A percentile compares a stretch with the other conserved stretches of the same genome.
These are phyloP conservation scores for Ophiostoma novo-ulmi DNA, from an alignment of 2,329 filamentous ascomycete genomes.

Conservation along the genomic window DNA sequence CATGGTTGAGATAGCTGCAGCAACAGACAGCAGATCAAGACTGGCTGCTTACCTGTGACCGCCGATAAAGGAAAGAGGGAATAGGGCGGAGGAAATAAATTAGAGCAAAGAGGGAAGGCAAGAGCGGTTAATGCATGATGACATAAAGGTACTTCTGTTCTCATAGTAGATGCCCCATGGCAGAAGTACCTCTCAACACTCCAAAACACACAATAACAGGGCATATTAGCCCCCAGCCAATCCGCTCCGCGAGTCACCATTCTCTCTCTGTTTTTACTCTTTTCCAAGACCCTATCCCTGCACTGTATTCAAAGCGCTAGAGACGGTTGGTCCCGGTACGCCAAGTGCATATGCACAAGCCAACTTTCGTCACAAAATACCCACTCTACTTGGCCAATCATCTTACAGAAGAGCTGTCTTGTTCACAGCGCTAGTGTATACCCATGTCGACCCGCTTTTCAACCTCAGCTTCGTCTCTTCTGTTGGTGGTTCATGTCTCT, in stretches of 20 bases:
- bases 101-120: not conserved
- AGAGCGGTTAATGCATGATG: constrained; percentile 5
- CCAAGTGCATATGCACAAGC: constrained; percentile 15
- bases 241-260: not conserved
- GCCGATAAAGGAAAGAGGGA: not conserved
- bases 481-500: not conserved
- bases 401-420: constrained; percentile 2
- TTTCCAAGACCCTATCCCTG: constrained; percentile 7
- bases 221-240: not conserved
- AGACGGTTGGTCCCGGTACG: constrained; percentile 19
- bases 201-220: not conserved
- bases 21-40: no score
- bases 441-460: constrained; percentile 3
- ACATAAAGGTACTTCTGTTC: not conserved
- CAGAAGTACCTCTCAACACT: not conserved
- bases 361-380: constrained; percentile 3
- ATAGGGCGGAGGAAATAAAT: not conserved
- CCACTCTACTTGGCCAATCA: not conserved
- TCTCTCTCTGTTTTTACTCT: not conserved
- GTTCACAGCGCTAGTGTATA: not conserved
- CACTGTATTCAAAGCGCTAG: not conserved
- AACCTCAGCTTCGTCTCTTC: constrained; percentile 13
- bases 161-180: not conserved
- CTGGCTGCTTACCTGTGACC: not conserved
- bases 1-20: not conserved